Percentiles rank a stretch among this genome's conserved stretches.
Conservation (phyloP, 1,284 basidiomycete genomes). For the Heterobasidion occidentale region DNA sequence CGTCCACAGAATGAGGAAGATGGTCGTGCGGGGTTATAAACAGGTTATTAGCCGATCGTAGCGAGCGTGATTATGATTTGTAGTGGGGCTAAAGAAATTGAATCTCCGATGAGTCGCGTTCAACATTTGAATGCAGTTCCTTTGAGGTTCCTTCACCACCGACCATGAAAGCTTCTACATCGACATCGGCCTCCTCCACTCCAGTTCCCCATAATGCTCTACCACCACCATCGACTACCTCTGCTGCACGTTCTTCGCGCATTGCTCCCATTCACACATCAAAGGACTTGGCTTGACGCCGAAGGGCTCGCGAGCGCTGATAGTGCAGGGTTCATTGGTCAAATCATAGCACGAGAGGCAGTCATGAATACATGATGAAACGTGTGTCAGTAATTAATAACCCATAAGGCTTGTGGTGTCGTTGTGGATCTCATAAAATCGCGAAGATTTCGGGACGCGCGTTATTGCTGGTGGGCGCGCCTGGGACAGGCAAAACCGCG, state of each 20-base stretch:
- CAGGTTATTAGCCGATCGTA: no score
- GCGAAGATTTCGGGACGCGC: conserved; percentile 91
- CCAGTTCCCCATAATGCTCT: conserved; percentile 68
- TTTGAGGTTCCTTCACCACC: background rate
- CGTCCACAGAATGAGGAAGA: no score
- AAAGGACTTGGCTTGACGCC: conserved; percentile 89
- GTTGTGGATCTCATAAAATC: conserved; percentile 88
- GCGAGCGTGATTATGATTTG: no score
- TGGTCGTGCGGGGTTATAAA: no score
- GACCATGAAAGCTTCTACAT: conserved; percentile 29
- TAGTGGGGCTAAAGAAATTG: no score
- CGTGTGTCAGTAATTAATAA: background rate
- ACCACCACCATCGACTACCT: conserved; percentile 53
- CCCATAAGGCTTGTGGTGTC: conserved; percentile 77
- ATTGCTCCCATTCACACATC: conserved; percentile 94
- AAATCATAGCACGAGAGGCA: conserved; percentile 83
- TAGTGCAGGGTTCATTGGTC: conserved; percentile 87
- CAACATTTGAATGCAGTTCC: background rate
- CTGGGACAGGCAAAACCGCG: conserved; percentile 94
- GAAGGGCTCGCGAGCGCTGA: conserved; percentile 72
- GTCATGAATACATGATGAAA: background rate
- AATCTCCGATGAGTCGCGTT: background rate
- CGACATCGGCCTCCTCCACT: conserved; percentile 30
- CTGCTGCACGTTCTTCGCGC: conserved; percentile 68
- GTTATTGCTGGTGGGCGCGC: conserved; percentile 81